Evolutionary conservation across 768 basidiomycete genomes (phyloP).

Genomic region (Lyophyllum atratum): DNA sequence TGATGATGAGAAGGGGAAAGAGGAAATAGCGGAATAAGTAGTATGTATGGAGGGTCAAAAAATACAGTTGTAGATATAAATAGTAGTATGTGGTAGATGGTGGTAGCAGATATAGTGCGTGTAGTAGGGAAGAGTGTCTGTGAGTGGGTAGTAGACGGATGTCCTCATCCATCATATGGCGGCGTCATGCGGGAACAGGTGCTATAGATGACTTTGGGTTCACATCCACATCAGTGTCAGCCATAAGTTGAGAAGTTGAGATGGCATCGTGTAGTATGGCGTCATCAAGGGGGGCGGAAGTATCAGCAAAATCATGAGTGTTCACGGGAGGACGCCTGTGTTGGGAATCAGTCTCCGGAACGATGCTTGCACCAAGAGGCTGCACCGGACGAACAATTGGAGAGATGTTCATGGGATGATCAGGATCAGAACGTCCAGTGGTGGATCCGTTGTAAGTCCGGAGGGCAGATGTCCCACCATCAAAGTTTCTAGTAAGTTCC

Average conservation of each 20-base stretch:
- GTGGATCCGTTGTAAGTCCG: conserved; percentile 5
- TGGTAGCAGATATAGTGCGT: conserved; percentile 1
- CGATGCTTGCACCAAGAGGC: background rate
- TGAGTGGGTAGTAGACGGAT: background rate
- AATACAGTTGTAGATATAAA: conserved; percentile 1
- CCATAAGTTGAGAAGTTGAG: background rate
- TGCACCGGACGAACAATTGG: background rate
- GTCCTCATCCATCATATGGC: conserved; percentile 1
- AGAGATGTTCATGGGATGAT: background rate
- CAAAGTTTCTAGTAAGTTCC: background rate
- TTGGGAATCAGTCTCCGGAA: background rate
- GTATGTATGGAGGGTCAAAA: conserved; percentile 10
- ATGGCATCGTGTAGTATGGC: background rate
- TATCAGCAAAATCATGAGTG: background rate
- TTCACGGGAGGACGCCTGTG: background rate
- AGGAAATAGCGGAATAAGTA: conserved; percentile 10
- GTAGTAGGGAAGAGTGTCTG: background rate
- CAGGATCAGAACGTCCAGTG: background rate
- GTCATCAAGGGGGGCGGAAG: conserved; percentile 4
- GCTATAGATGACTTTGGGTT: conserved; percentile 10
- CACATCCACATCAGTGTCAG: conserved; percentile 14
- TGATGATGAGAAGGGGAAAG: background rate
- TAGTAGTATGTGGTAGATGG: conserved; percentile 18
- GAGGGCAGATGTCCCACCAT: background rate
- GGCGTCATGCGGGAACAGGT: conserved; percentile 12